A percentile compares a stretch with the other conserved stretches of the same genome.
Conservation (phyloP, 345 rosid genomes). For the Eucalyptus tenuipes region DNA sequence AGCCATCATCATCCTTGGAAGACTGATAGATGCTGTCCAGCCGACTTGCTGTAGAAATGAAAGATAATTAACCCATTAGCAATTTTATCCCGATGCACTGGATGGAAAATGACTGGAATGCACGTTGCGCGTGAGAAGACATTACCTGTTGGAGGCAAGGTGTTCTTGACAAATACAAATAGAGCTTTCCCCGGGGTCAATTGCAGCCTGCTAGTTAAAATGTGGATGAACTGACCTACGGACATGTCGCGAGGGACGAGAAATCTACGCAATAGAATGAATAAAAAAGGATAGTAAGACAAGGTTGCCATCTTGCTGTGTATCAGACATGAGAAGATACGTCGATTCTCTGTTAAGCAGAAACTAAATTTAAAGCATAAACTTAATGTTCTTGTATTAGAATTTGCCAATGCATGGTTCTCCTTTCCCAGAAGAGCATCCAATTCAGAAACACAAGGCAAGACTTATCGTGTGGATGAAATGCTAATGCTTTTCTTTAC, state of each 20-base stretch:
- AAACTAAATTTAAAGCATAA: not conserved
- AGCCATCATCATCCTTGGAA: slow-evolving; percentile 85
- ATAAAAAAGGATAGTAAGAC: not conserved
- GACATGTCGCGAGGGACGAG: slow-evolving; percentile 87
- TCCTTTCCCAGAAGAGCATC: not conserved
- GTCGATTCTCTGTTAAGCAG: not conserved
- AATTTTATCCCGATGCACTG: not conserved
- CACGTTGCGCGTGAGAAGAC: not conserved
- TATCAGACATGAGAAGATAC: not conserved
- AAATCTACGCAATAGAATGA: slow-evolving; percentile 23
- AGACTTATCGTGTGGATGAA: not conserved
- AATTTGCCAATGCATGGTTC: not conserved
- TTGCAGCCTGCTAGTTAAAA: slow-evolving; percentile 56
- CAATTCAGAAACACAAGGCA: not conserved
- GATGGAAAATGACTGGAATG: not conserved
- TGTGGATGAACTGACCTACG: slow-evolving; percentile 80
- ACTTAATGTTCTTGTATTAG: not conserved
- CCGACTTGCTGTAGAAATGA: slow-evolving; percentile 32
- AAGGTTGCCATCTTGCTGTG: not conserved
- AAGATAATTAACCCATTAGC: not conserved
- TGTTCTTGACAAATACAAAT: slow-evolving; percentile 73
- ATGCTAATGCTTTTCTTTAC: not conserved
- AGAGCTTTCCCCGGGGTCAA: slow-evolving; percentile 62
- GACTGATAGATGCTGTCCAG: slow-evolving; percentile 67
- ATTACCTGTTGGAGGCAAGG: slow-evolving; percentile 70